A percentile compares a stretch with the other conserved stretches of the same genome.
These are phyloP conservation scores for Geranium incanum DNA, from an alignment of 441 rosid genomes.

Conservation along the genomic window DNA sequence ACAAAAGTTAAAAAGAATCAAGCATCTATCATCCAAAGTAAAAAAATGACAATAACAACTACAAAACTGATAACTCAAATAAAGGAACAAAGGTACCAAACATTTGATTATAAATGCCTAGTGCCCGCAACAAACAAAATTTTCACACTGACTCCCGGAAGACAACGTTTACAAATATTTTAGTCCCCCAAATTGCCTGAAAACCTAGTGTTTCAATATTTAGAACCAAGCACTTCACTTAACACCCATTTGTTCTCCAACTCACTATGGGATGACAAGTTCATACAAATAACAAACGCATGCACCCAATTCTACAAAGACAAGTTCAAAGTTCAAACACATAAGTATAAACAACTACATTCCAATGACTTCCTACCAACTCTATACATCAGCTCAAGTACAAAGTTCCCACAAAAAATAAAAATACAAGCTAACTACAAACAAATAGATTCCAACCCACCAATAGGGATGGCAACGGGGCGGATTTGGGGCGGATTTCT, in stretches of 20 bases:
- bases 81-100: not conserved
- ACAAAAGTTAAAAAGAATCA: not conserved
- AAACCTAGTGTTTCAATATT: not conserved
- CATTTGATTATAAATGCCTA: not conserved
- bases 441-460: not conserved
- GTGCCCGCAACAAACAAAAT: not conserved
- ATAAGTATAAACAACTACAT: not conserved
- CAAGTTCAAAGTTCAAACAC: not conserved
- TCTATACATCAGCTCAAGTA: slow-evolving; percentile 2
- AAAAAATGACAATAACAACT: not conserved
- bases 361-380: not conserved
- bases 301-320: not conserved
- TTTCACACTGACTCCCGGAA: not conserved
- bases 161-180: not conserved
- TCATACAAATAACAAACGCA: not conserved
- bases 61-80: not conserved
- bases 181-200: not conserved
- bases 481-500: too few species aligned
- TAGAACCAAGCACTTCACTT: not conserved
- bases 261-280: not conserved
- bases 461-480: not conserved
- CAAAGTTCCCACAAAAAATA: not conserved
- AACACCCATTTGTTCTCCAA: not conserved
- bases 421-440: not conserved
- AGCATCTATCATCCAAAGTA: not conserved